These are phyloP conservation scores for Candida incommunis DNA, from an alignment of 805 yeast species.

Conservation along the genomic window DNA sequence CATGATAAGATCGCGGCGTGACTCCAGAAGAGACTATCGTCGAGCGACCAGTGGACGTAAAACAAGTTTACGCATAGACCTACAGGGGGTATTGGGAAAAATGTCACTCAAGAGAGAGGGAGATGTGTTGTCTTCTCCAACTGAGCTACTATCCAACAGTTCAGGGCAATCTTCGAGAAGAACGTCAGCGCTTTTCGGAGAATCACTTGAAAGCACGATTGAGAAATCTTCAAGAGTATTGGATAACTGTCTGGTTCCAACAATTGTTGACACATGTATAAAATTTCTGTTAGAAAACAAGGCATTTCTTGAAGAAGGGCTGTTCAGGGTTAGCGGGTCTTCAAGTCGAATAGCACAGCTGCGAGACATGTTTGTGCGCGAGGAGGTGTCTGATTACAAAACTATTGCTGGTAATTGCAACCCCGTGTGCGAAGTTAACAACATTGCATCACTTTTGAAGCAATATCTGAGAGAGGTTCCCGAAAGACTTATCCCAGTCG, in stretches of 20 bases:
- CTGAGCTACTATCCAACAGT: too few relatives aligned
- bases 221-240: conserved; percentile 5
- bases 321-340: conserved; percentile 81
- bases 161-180: too few relatives aligned
- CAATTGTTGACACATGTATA: conserved; percentile 60
- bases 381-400: conserved; percentile 50
- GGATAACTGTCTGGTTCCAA: conserved; percentile 42
- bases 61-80: too few relatives aligned
- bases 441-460: conserved; percentile 72
- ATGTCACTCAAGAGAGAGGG: too few relatives aligned
- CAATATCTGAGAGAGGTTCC: conserved; percentile 71
- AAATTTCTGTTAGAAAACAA: conserved; percentile 49
- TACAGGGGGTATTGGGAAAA: too few relatives aligned
- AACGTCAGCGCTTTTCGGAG: too few relatives aligned
- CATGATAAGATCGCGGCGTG: too few relatives aligned
- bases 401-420: conserved; percentile 7
- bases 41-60: too few relatives aligned
- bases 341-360: conserved; percentile 59
- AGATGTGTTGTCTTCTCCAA: too few relatives aligned
- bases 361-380: conserved; percentile 53
- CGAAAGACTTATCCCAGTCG: conserved; percentile 29
- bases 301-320: conserved; percentile 79
- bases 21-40: too few relatives aligned
- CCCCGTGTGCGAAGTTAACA: conserved; percentile 48
- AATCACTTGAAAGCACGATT: neutral